Percentiles rank a stretch among this genome's conserved stretches.
Evolutionary conservation across 257 asterid species (phyloP).

Genomic region (Nicotiana undulata): DNA sequence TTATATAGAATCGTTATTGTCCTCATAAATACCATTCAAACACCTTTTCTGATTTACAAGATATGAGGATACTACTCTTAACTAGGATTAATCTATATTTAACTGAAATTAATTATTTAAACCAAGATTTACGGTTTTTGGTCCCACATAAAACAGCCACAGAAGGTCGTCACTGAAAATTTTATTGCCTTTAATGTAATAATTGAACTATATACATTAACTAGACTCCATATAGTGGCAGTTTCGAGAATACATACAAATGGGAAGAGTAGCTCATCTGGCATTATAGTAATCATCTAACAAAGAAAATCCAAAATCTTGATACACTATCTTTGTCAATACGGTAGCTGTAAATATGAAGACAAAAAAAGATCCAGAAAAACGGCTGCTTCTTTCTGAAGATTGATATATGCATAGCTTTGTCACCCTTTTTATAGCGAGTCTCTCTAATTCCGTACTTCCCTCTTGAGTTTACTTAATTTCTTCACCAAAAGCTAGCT

Average conservation of each 20-base stretch:
- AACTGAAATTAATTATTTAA: too few species aligned
- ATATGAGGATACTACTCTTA: too few species aligned
- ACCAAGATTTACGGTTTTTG: too few species aligned
- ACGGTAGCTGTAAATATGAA: constrained; percentile 61
- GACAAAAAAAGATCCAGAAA: constrained; percentile 26
- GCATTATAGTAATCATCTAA: not conserved
- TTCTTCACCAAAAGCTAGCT: not conserved
- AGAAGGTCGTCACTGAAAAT: too few species aligned
- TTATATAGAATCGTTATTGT: too few species aligned
- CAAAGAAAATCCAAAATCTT: constrained; percentile 11
- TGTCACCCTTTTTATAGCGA: constrained; percentile 21
- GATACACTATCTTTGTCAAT: constrained; percentile 68
- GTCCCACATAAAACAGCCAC: too few species aligned
- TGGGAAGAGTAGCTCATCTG: not conserved
- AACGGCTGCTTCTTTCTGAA: constrained; percentile 50
- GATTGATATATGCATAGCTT: constrained; percentile 12
- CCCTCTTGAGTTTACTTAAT: not conserved
- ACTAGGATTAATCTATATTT: too few species aligned
- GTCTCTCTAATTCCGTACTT: constrained; percentile 16
- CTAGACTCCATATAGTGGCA: too few species aligned
- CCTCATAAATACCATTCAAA: too few species aligned
- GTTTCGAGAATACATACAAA: not conserved
- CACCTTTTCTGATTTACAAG: too few species aligned
- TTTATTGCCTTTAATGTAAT: too few species aligned
- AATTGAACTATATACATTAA: too few species aligned